Percentiles rank a stretch among this genome's conserved stretches.
phyloP scores from a whole-genome alignment of 192 early-diverging fungal species.

The Chytriomyces hyalinus region DNA sequence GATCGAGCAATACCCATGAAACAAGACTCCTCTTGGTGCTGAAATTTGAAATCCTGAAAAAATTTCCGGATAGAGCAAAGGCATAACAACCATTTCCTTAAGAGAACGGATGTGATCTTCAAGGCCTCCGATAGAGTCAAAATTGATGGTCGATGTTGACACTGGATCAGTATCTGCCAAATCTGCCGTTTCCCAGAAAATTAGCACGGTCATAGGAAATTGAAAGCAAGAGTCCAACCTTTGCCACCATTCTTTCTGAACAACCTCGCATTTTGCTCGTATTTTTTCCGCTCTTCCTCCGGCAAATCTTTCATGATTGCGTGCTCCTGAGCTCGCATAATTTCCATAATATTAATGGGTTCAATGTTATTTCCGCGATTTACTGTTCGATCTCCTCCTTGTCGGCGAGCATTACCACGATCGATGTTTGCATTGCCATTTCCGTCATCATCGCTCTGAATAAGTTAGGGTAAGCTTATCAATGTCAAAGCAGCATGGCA shows the following conservation, averaged over 20 bases:
- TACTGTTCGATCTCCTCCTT: constrained; percentile 4
- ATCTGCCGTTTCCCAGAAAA: constrained; percentile 16
- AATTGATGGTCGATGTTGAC: constrained; percentile 32
- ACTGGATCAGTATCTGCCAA: constrained; percentile 36
- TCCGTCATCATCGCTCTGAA: constrained; percentile 2
- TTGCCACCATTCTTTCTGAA: constrained; percentile 27
- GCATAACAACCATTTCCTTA: constrained; percentile 79
- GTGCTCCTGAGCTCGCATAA: constrained; percentile 29
- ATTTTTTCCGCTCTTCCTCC: constrained; percentile 29
- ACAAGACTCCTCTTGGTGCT: constrained; percentile 70
- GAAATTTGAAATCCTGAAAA: constrained; percentile 62
- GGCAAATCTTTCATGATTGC: constrained; percentile 35
- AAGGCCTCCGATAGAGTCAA: constrained; percentile 51
- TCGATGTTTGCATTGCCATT: not conserved
- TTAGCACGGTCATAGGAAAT: not conserved
- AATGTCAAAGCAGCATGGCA: no score
- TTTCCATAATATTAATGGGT: constrained; percentile 33
- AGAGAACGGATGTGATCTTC: constrained; percentile 64
- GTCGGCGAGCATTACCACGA: constrained; percentile 16
- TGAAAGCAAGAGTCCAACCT: not conserved
- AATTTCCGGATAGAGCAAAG: constrained; percentile 74
- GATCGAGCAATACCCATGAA: constrained; percentile 54
- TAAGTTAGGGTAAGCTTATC: no score
- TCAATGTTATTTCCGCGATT: constrained; percentile 15
- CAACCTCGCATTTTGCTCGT: constrained; percentile 24